Evolutionary conservation across 163 green algal species (phyloP).

Genomic region (Scenedesmus sp.): DNA sequence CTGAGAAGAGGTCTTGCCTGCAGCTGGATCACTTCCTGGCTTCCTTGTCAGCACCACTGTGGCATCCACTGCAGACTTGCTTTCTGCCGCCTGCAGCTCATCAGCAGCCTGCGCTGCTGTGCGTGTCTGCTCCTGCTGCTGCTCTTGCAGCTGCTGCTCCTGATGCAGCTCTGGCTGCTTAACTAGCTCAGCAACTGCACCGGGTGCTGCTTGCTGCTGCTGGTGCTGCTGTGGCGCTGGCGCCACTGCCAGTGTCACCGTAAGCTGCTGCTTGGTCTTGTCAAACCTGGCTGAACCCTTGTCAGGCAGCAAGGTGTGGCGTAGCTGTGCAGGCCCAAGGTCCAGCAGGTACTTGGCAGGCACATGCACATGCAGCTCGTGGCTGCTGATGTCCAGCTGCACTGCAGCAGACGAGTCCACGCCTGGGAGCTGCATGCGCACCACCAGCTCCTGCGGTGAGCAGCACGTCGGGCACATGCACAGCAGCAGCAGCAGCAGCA

Average conservation of each 20-base stretch:
- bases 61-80: neutral
- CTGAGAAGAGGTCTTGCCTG: neutral
- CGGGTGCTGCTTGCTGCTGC: neutral
- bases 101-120: neutral
- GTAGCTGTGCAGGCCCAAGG: slow-evolving; percentile 26
- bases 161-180: slow-evolving; percentile 10
- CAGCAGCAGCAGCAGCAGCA: neutral
- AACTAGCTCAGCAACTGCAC: neutral
- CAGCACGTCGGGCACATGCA: neutral
- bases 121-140: neutral
- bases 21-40: neutral
- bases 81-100: neutral
- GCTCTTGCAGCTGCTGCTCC: neutral
- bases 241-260: slow-evolving; percentile 71
- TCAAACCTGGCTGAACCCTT: slow-evolving; percentile 61
- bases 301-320: neutral
- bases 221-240: slow-evolving; percentile 49
- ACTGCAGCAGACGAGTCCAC: slow-evolving; percentile 57
- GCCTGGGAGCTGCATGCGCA: slow-evolving; percentile 67
- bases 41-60: neutral
- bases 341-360: slow-evolving; percentile 54
- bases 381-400: slow-evolving; percentile 64
- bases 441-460: slow-evolving; percentile 61
- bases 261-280: slow-evolving; percentile 67
- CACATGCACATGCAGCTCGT: slow-evolving; percentile 48